Evolutionary conservation across 768 basidiomycete species (phyloP), one percentile per base, ranked within the genome.

Genomic region (Leucocoprinus leucothites): DNA sequence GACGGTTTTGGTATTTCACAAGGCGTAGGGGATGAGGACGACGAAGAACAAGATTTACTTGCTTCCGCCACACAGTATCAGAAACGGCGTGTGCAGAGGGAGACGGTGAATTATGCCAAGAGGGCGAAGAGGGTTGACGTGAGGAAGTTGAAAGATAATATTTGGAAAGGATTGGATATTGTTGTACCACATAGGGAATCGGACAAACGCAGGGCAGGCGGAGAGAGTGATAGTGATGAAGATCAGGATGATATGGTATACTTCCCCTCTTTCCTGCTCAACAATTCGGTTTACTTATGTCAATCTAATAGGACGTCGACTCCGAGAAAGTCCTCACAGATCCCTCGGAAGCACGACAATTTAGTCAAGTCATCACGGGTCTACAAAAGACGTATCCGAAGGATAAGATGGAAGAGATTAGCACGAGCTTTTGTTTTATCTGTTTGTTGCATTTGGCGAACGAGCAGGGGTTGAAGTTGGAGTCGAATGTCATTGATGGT

Each of bases 391-490:
- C 88, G 5, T 98, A 98, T 69, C 94, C 96, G 0, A 73, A 74
- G 56, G 95, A 98, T 41, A 98, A 96, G 75, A 90, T 98, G 88
- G 89, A 89, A 38, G 97, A 99, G 60, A 97, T 98, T 66, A 97
- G 94, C 68, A 98, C 97, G 14, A 96, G 93, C 60, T 98, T 96
- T 84, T 98, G 96, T 69, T 99, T 98, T 76, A 99, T 98, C 68
- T 98, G 97, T 65, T 75, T 98, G 22, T 74, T 99, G 16, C 97
- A 98, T 74, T 73, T 98, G 42, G 96, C 96, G 16, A 98, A 99
- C 67, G 97, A 98, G 71, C 90, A 93, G 64, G 97, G 96, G 1
- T 77, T 98, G 47, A 89, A 88, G 65, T 80, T 99, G 34, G 89
- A 82, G 67, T 68, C 82, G 57, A 68, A 74, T 5, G 36, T 59